Evolutionary conservation across 1,139 yeast genomes (phyloP).

Genomic region (Lodderomyces parapsilosis): DNA sequence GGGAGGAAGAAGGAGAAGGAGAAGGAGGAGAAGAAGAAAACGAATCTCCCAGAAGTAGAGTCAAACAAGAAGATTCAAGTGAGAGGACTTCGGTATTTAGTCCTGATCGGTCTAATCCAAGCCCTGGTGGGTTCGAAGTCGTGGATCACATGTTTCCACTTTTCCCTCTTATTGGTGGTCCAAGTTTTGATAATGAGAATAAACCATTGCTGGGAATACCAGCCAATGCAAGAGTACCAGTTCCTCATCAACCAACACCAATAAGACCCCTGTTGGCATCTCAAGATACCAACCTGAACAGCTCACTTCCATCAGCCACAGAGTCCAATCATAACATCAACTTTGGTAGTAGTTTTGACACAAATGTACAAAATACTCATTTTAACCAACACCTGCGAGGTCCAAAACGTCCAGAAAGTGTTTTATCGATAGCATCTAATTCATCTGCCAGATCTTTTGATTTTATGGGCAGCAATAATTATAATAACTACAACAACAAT

Average conservation of each 20-base stretch:
- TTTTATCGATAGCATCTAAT: conserved; percentile 39
- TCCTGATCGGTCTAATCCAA: conserved; percentile 4
- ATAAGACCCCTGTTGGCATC: conserved; percentile 7
- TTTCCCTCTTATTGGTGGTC: conserved; percentile 51
- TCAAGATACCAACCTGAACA: not conserved
- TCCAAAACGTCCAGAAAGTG: conserved; percentile 45
- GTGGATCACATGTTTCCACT: conserved; percentile 46
- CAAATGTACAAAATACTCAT: not conserved
- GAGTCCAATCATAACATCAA: conserved; percentile 1
- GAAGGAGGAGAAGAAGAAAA: too few relatives aligned
- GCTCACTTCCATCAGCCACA: conserved; percentile 4
- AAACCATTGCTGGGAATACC: conserved; percentile 33
- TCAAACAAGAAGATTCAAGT: not conserved
- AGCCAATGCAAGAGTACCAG: not conserved
- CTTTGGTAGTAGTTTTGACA: conserved; percentile 3
- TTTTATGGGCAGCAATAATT: too few relatives aligned
- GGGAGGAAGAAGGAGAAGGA: too few relatives aligned
- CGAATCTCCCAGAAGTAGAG: not conserved
- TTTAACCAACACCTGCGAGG: conserved; percentile 21
- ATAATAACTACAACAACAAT: conserved; percentile 6
- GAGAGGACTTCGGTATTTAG: not conserved
- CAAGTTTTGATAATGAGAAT: conserved; percentile 38
- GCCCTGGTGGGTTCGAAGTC: conserved; percentile 15
- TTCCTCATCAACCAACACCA: conserved; percentile 12
- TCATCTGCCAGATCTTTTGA: conserved; percentile 29